Conservation (phyloP, 805 yeast genomes). For the Candida boleticola region DNA sequence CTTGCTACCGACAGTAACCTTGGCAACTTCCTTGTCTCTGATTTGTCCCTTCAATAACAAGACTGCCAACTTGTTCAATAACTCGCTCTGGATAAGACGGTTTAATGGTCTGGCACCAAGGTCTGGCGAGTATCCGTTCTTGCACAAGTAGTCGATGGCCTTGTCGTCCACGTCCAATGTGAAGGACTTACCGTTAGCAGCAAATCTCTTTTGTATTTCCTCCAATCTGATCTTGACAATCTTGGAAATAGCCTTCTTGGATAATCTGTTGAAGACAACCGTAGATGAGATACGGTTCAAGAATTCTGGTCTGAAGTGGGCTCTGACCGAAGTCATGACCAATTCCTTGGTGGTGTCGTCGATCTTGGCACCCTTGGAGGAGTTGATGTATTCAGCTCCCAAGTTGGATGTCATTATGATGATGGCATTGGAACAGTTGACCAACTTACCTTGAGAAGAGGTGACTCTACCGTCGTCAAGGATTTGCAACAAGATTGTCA, state of each 20-base stretch:
- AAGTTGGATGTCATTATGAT: conserved; percentile 96
- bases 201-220: conserved; percentile 86
- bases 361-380: conserved; percentile 61
- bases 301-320: conserved; percentile 96
- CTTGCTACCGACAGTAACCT: conserved; percentile 53
- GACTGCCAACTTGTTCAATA: conserved; percentile 87
- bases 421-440: conserved; percentile 89
- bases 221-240: conserved; percentile 81
- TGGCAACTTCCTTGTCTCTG: conserved; percentile 82
- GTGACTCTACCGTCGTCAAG: conserved; percentile 96
- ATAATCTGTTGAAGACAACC: conserved; percentile 88
- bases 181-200: conserved; percentile 76
- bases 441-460: conserved; percentile 88
- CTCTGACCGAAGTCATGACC: conserved; percentile 81
- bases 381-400: conserved; percentile 87
- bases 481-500: conserved; percentile 87
- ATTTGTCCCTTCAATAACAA: conserved; percentile 84
- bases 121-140: conserved; percentile 86
- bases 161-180: conserved; percentile 67
- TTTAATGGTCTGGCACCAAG: conserved; percentile 96
- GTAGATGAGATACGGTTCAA: conserved; percentile 92
- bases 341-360: conserved; percentile 66
- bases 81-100: conserved; percentile 84
- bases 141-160: conserved; percentile 80
- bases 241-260: conserved; percentile 87